These are phyloP conservation scores for Pythium phragmitis DNA, from an alignment of 352 stramenopile species.

Conservation along the genomic window DNA sequence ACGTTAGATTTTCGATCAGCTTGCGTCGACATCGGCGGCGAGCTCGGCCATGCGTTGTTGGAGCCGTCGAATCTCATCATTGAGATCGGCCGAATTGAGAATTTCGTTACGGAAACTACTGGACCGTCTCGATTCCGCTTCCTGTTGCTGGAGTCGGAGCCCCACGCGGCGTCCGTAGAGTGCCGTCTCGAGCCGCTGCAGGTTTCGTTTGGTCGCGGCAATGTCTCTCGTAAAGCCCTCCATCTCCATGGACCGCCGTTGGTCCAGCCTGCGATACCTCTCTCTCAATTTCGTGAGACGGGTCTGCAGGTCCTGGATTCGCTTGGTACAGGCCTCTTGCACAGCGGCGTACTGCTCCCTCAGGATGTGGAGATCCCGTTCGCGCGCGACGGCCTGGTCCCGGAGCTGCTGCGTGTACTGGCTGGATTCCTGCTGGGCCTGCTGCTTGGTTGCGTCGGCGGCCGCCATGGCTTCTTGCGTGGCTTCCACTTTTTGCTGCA, in stretches of 20 bases:
- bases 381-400: constrained; percentile 49
- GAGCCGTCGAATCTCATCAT: constrained; percentile 56
- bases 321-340: constrained; percentile 62
- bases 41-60: constrained; percentile 66
- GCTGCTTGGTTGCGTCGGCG: constrained; percentile 43
- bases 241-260: constrained; percentile 78
- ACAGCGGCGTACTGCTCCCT: constrained; percentile 77
- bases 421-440: constrained; percentile 54
- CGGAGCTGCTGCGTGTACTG: constrained; percentile 55
- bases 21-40: constrained; percentile 45
- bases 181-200: constrained; percentile 72
- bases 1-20: constrained; percentile 6
- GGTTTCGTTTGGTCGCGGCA: constrained; percentile 52
- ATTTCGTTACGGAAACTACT: constrained; percentile 10
- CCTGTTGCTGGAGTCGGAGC: constrained; percentile 1
- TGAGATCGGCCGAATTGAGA: constrained; percentile 57
- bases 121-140: background rate
- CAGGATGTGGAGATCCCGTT: constrained; percentile 70
- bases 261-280: constrained; percentile 64
- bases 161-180: constrained; percentile 48
- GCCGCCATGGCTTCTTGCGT: constrained; percentile 46
- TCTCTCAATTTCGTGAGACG: constrained; percentile 60
- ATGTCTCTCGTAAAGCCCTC: constrained; percentile 79
- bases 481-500: constrained; percentile 41
- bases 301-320: constrained; percentile 70